Evolutionary conservation across 257 asterid species (phyloP).

Genomic region (Solanum medicagineum): DNA sequence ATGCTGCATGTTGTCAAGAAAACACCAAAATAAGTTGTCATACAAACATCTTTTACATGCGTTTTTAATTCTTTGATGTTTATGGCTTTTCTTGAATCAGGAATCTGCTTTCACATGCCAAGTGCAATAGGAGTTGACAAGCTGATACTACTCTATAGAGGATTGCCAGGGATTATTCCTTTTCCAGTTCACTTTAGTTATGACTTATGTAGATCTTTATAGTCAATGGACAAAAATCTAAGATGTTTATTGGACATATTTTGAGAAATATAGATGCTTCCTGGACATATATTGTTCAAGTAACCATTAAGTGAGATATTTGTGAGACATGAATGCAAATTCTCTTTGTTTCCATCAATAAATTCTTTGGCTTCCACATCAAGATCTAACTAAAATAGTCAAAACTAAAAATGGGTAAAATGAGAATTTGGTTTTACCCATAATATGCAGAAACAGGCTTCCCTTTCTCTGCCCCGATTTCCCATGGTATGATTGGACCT

Average conservation of each 20-base stretch:
- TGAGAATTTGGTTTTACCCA: constrained; percentile 41
- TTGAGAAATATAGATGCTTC: not conserved
- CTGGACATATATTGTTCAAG: not conserved
- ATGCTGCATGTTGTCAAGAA: not conserved
- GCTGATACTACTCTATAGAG: not conserved
- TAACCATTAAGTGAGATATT: not conserved
- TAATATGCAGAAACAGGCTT: constrained; percentile 89
- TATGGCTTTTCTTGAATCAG: not conserved
- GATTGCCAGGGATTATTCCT: not conserved
- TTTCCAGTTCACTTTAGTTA: not conserved
- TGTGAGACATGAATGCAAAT: not conserved
- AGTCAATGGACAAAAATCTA: not conserved
- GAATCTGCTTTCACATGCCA: not conserved
- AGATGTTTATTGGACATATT: not conserved
- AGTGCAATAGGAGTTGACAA: not conserved
- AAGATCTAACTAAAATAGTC: not conserved
- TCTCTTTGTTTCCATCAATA: not conserved
- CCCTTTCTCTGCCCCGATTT: constrained; percentile 97
- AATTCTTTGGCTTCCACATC: not conserved
- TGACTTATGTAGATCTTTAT: not conserved
- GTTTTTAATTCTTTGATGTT: not conserved
- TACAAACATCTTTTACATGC: not conserved
- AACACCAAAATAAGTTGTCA: not conserved
- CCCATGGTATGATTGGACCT: constrained; percentile 96
- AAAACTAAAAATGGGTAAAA: not conserved